Percentiles rank a stretch among this genome's conserved stretches.
Conservation (phyloP, 1,284 basidiomycete species). For the Cystobasidiaceae sp. region DNA sequence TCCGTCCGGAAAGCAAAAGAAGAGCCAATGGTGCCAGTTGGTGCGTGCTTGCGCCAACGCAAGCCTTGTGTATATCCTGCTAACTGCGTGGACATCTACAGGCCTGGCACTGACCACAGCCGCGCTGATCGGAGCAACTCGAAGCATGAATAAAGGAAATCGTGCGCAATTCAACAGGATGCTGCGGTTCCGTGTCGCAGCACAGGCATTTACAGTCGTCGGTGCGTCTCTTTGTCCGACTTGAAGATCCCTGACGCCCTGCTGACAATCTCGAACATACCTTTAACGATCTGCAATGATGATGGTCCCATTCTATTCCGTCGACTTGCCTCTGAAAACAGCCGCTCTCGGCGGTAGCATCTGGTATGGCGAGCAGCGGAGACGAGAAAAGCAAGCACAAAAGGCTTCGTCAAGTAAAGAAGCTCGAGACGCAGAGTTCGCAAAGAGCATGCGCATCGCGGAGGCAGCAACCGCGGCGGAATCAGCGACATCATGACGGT, state of each 20-base stretch:
- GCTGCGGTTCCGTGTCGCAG: constrained; percentile 40
- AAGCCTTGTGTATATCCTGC: background rate
- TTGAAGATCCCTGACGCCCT: background rate
- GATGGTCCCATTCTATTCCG: background rate
- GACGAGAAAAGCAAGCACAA: constrained; percentile 17
- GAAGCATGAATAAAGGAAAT: constrained; percentile 41
- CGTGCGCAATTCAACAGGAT: constrained; percentile 42
- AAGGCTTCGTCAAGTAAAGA: background rate
- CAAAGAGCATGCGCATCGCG: background rate
- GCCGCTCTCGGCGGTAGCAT: constrained; percentile 32
- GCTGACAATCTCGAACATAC: background rate
- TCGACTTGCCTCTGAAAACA: no score
- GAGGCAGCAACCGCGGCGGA: constrained; percentile 10
- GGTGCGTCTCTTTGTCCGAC: constrained; percentile 13
- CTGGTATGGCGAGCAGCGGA: constrained; percentile 28
- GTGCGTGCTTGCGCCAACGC: constrained; percentile 17
- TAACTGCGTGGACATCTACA: background rate
- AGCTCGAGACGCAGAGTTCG: background rate
- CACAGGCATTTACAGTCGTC: constrained; percentile 42
- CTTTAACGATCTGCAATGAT: background rate
- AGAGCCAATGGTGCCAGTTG: constrained; percentile 42
- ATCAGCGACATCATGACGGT: background rate
- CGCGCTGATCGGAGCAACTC: constrained; percentile 40
- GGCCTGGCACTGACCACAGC: constrained; percentile 40
- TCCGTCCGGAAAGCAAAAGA: constrained; percentile 40